Base-by-base conservation (phyloP, 78 protist species). In the Dictyostelium purpureum region DNA sequence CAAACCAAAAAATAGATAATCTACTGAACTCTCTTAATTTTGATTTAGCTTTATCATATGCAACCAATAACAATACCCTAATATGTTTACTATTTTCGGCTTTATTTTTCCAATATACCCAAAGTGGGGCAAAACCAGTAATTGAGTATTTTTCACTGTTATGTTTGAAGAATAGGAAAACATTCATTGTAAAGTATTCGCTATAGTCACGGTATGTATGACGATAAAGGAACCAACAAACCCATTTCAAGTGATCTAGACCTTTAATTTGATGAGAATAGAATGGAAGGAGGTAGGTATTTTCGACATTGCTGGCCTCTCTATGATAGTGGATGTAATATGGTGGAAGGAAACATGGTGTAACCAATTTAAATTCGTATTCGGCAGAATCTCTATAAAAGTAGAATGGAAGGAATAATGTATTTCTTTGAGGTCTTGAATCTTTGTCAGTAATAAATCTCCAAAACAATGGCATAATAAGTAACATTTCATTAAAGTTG, bases 381-480 rank as follows among this genome's bases (percentile, higher is more conserved):
- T 85, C 81, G 4, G 92, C 82, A 9, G 92, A 85, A 57, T 85
- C 82, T 71, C 92, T 77, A 6, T 71, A 54, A 26, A 54, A 85
- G 35, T 85, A 85, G 82, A 85, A 85, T 73, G 92, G 92, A 6
- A 85, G 35, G 52, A 70, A 14, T 43, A 85, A 47, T 40, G 78
- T 59, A 47, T 85, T 85, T 51, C 31, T 85, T 47, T 85, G 92
- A 2, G 92, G 66, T 42, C 92, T 59, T 7, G 77, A 43, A 37
- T 70, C 82, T 35, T 85, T 85, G 24, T 85, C 76, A 26, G 92
- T 85, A 33, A 85, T 31, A 24, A 85, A 85, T 28, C 52, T 52
- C 92, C 92, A 85, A 42, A 33, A 85, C 47, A 85, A 73, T 73
- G 92, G 92, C 92, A 85, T 85, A 31, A 85, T 38, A 26, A 85